These are phyloP conservation scores for Cystobasidiaceae sp. DNA, from an alignment of 1,284 basidiomycete genomes.

Conservation along the genomic window DNA sequence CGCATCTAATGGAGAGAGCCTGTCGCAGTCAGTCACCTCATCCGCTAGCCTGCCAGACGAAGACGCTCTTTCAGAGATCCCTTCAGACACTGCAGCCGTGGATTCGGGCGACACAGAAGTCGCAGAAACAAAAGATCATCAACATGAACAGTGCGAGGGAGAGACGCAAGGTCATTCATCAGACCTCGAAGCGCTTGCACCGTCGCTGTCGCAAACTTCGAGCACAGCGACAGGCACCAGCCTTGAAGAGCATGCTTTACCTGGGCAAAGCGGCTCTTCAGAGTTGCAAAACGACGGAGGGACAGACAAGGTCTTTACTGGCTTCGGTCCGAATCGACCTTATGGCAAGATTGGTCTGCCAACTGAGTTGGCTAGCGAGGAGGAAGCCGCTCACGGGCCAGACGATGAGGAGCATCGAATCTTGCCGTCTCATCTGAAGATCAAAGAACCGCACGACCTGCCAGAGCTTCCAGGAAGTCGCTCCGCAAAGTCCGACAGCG, in stretches of 20 bases:
- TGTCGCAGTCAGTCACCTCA: too few species aligned
- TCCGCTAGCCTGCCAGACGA: too few species aligned
- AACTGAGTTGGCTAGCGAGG: background rate
- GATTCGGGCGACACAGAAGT: too few species aligned
- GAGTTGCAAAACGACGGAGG: background rate
- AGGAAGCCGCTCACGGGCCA: background rate
- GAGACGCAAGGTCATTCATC: background rate
- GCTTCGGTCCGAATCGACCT: conserved; percentile 18
- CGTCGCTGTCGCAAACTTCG: background rate
- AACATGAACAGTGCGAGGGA: background rate
- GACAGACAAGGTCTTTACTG: conserved; percentile 20
- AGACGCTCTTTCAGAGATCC: too few species aligned
- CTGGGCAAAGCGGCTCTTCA: background rate
- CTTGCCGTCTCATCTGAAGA: background rate
- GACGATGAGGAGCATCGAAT: background rate
- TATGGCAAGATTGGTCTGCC: conserved; percentile 26
- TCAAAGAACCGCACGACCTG: background rate
- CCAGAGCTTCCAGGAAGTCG: background rate
- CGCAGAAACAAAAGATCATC: too few species aligned
- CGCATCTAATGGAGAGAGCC: too few species aligned
- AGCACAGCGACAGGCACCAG: background rate
- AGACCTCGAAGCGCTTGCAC: background rate
- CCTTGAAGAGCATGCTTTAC: background rate
- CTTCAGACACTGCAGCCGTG: too few species aligned
- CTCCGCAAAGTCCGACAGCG: too few species aligned